phyloP scores from a whole-genome alignment of 2,329 filamentous ascomycete genomes.

The Neofusicoccum parvum region DNA sequence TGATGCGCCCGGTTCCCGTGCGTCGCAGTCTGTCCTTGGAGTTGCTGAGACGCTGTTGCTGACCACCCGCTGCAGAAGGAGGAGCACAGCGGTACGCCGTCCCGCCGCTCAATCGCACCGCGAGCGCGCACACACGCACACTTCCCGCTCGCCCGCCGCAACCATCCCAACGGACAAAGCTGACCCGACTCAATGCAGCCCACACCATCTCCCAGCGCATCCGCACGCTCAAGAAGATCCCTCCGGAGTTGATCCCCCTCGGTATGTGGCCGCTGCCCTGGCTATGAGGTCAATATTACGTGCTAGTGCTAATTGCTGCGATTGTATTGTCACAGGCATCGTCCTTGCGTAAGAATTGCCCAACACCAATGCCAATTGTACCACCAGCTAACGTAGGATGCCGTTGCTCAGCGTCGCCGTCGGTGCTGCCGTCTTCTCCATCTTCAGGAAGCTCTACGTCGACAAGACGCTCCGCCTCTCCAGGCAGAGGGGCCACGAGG shows the following conservation, averaged over 20 bases:
- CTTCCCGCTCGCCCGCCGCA: slow-evolving; percentile 2
- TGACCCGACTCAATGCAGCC: slow-evolving; percentile 55
- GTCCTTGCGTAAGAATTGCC: slow-evolving; percentile 73
- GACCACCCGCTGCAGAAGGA: slow-evolving; percentile 58
- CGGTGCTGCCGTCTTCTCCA: slow-evolving; percentile 78
- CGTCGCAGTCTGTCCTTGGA: slow-evolving; percentile 39
- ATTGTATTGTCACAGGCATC: slow-evolving; percentile 60
- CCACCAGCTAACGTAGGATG: slow-evolving; percentile 21
- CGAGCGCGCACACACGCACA: background rate
- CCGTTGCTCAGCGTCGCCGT: slow-evolving; percentile 60
- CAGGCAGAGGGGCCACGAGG: slow-evolving; percentile 58
- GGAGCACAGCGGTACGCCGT: slow-evolving; percentile 60
- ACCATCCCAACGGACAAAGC: background rate
- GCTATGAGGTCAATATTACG: slow-evolving; percentile 7
- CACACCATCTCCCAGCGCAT: slow-evolving; percentile 97
- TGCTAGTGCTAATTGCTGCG: slow-evolving; percentile 26
- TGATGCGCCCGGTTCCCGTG: slow-evolving; percentile 69
- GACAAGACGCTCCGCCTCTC: slow-evolving; percentile 92
- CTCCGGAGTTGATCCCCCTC: slow-evolving; percentile 90
- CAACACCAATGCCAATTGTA: background rate
- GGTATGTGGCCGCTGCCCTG: slow-evolving; percentile 61
- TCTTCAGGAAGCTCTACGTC: slow-evolving; percentile 76
- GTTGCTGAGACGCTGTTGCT: slow-evolving; percentile 32
- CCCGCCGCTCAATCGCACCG: slow-evolving; percentile 1
- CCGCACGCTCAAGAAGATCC: slow-evolving; percentile 84